phyloP scores from a whole-genome alignment of 371 early-diverging fungal genomes.

The Dipsacomyces acuminosporus region DNA sequence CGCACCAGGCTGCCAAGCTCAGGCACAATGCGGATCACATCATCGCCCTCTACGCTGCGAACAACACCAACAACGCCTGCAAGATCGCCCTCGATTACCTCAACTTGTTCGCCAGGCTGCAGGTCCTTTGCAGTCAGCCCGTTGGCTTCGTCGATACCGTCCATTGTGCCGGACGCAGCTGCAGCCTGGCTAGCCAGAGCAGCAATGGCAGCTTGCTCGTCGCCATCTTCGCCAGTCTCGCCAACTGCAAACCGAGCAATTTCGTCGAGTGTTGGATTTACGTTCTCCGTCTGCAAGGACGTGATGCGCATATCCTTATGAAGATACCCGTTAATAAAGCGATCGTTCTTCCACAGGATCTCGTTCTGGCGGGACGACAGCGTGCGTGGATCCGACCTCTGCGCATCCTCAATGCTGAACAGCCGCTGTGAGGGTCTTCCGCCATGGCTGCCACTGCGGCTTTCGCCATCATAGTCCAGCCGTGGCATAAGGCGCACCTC shows the following conservation, averaged over 20 bases:
- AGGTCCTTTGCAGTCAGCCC: conserved; percentile 49
- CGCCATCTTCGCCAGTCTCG: conserved; percentile 58
- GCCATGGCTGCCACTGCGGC: conserved; percentile 27
- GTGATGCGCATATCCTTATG: conserved; percentile 82
- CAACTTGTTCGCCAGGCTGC: conserved; percentile 79
- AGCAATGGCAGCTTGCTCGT: conserved; percentile 53
- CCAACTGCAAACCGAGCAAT: conserved; percentile 75
- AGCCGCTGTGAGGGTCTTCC: conserved; percentile 60
- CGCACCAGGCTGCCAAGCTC: conserved; percentile 25
- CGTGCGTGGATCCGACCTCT: conserved; percentile 29
- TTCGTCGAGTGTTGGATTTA: conserved; percentile 92
- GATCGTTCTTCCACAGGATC: conserved; percentile 71
- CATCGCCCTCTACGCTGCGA: conserved; percentile 41
- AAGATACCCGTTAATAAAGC: conserved; percentile 84
- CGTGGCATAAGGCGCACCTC: conserved; percentile 89
- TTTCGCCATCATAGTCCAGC: conserved; percentile 48
- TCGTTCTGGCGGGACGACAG: conserved; percentile 37
- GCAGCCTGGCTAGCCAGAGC: conserved; percentile 53
- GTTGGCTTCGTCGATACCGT: conserved; percentile 38
- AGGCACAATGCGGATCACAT: conserved; percentile 30
- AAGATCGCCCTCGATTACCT: conserved; percentile 86
- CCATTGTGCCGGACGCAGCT: conserved; percentile 42
- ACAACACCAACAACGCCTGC: conserved; percentile 78
- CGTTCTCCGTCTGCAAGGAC: conserved; percentile 65
- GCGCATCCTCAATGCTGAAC: conserved; percentile 57